Conservation (phyloP, 139 green algal genomes). For the Chlorella sp. region DNA sequence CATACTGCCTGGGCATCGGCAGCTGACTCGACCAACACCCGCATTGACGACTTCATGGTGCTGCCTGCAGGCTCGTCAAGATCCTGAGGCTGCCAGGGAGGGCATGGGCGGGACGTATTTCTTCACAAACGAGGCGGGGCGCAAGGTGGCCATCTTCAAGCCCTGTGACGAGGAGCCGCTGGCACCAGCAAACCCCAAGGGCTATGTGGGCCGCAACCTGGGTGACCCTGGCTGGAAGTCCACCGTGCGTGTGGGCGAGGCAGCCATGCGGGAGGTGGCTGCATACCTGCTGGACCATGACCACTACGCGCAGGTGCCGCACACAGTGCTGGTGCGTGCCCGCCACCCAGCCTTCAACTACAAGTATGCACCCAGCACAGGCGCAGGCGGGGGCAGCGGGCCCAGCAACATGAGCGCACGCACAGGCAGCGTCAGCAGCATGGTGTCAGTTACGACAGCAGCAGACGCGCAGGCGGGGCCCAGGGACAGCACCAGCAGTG, state of each 20-base stretch:
- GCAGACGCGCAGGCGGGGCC: background rate
- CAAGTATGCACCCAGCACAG: too few species aligned
- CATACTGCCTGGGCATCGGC: too few species aligned
- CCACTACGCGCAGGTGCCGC: slow-evolving; percentile 83
- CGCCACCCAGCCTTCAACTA: slow-evolving; percentile 81
- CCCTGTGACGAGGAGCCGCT: slow-evolving; percentile 91
- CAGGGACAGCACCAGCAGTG: background rate
- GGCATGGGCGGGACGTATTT: slow-evolving; percentile 91
- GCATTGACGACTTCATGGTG: too few species aligned
- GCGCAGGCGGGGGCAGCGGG: too few species aligned
- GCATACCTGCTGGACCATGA: slow-evolving; percentile 93
- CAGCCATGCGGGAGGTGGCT: slow-evolving; percentile 89
- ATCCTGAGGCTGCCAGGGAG: slow-evolving; percentile 56
- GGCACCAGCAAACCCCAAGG: slow-evolving; percentile 91
- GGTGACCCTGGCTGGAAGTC: slow-evolving; percentile 89
- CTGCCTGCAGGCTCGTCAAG: slow-evolving; percentile 65
- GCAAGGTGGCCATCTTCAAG: slow-evolving; percentile 84
- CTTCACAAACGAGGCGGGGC: slow-evolving; percentile 59
- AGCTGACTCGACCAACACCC: too few species aligned
- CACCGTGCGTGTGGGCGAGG: slow-evolving; percentile 89
- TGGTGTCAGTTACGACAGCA: background rate
- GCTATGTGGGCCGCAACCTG: slow-evolving; percentile 82
- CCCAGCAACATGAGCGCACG: too few species aligned
- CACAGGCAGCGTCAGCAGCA: slow-evolving; percentile 12
- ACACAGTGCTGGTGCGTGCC: slow-evolving; percentile 80